phyloP scores from a whole-genome alignment of 768 basidiomycete genomes.

The Termitomyces heimii region DNA sequence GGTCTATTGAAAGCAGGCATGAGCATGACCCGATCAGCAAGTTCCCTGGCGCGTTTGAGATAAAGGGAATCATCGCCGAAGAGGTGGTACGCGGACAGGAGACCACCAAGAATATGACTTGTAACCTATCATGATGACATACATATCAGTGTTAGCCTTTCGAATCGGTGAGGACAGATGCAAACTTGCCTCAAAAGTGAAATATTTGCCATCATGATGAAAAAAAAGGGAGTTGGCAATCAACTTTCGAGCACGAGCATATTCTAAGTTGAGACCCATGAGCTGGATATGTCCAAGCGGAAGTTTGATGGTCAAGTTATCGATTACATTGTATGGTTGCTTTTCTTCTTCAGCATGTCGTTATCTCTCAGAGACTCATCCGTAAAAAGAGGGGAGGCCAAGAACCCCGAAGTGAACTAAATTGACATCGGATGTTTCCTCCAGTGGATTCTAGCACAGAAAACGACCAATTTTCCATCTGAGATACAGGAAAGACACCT shows the following conservation, averaged over 20 bases:
- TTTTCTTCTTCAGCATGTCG: too few species aligned
- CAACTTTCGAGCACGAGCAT: slow-evolving; percentile 76
- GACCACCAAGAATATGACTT: slow-evolving; percentile 87
- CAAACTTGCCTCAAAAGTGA: slow-evolving; percentile 77
- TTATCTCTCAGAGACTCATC: too few species aligned
- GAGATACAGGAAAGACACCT: too few species aligned
- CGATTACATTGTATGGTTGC: too few species aligned
- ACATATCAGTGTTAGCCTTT: not conserved
- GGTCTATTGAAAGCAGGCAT: slow-evolving; percentile 79
- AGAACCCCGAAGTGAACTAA: too few species aligned
- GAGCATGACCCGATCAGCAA: slow-evolving; percentile 82
- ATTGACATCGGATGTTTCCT: too few species aligned
- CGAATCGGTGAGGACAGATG: not conserved
- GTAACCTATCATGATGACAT: slow-evolving; percentile 65
- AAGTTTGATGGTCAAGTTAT: too few species aligned
- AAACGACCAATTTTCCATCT: too few species aligned
- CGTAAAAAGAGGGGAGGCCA: too few species aligned
- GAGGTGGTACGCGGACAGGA: slow-evolving; percentile 84
- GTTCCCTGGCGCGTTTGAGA: slow-evolving; percentile 72
- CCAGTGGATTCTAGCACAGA: too few species aligned
- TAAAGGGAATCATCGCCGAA: slow-evolving; percentile 65
- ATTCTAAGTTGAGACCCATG: slow-evolving; percentile 82
- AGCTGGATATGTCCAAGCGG: too few species aligned
- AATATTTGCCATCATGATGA: slow-evolving; percentile 73
- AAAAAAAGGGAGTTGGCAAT: slow-evolving; percentile 63